phyloP scores from a whole-genome alignment of 2,329 filamentous ascomycete genomes.

The Teratosphaeria zuluensis region DNA sequence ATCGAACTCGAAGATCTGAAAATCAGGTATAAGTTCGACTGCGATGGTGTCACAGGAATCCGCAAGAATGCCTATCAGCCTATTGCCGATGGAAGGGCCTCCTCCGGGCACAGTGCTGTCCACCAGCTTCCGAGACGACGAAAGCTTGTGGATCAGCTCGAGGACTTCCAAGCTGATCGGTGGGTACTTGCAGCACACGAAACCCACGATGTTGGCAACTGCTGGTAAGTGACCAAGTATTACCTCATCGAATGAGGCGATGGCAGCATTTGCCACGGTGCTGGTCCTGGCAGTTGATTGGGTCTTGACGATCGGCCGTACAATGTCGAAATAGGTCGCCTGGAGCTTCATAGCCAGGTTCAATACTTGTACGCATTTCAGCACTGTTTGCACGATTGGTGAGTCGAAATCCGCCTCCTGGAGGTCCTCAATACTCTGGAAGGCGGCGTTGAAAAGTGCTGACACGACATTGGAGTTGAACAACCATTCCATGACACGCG shows the following conservation, averaged over 20 bases:
- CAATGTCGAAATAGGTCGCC: conserved; percentile 81
- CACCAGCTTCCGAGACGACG: conserved; percentile 71
- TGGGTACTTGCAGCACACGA: conserved; percentile 75
- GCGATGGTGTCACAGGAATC: conserved; percentile 48
- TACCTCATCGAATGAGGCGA: conserved; percentile 86
- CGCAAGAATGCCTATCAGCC: conserved; percentile 20
- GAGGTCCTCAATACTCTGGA: conserved; percentile 65
- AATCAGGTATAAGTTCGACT: conserved; percentile 77
- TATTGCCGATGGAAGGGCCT: conserved; percentile 12
- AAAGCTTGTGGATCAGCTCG: conserved; percentile 74
- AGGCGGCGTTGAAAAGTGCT: conserved; percentile 66
- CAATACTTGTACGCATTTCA: conserved; percentile 75
- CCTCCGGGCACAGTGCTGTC: conserved; percentile 46
- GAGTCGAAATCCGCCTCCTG: conserved; percentile 66
- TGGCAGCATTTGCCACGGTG: conserved; percentile 62
- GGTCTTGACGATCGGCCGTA: conserved; percentile 65
- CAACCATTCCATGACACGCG: conserved; percentile 94
- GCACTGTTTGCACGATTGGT: conserved; percentile 67
- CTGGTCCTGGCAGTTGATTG: conserved; percentile 50
- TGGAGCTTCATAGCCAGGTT: conserved; percentile 77
- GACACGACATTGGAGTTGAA: conserved; percentile 85
- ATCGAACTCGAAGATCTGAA: conserved; percentile 75
- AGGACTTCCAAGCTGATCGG: conserved; percentile 72
- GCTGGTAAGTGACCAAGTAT: conserved; percentile 70
- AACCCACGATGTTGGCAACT: conserved; percentile 74